Base-by-base conservation (phyloP, 2,329 filamentous ascomycete genomes). In the Phoma herbarum region DNA sequence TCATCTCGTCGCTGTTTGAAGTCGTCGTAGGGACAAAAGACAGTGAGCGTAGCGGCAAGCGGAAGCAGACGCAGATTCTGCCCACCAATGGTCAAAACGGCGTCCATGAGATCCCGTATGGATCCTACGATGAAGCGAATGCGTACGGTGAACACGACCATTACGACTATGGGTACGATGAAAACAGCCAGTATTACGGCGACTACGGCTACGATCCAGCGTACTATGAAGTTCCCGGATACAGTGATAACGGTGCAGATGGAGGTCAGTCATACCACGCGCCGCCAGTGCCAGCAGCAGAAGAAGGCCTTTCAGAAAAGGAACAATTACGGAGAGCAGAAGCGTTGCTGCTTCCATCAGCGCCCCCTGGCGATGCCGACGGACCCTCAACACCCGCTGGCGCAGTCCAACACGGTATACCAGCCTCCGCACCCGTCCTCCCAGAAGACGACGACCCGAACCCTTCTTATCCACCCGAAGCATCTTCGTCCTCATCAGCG, bases 1-100 rank as follows among this genome's bases (percentile, higher is more conserved):
- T 98, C n/a, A 89, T 97, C 22, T 90, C 89, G 0, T 91, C 93
- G 53, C 84, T 90, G 0, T 94, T 97, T 68, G 93, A 97, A 74
- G 86, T 97, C 14, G 83, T 96, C 1, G 88, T 98, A 20, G 95
- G 95, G 1, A 97, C 93, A 0, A 85, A 85, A 33, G 93, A 99
- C 75, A 94, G 88, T 66, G 85, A 85, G 59, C 60, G 74, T 45
- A 83, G 83, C 57, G 82, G 81, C 57, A 83, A 83, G 67, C 74
- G 70, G 45, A 79, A 74, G 67, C 75, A 74, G 47, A 63, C 65
- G 22, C 60, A 65, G n/a, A 62, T 54, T n/a, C 12, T 60, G 5
- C 26, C 54, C 1, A 12, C 52, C 1, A 61, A 66, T 10, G 53
- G 43, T 14, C 60, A 67, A 12, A 53, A 66, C 29, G 61, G 60